phyloP scores from a whole-genome alignment of 2,329 filamentous ascomycete genomes.

The Sarocladiaceae sp. region DNA sequence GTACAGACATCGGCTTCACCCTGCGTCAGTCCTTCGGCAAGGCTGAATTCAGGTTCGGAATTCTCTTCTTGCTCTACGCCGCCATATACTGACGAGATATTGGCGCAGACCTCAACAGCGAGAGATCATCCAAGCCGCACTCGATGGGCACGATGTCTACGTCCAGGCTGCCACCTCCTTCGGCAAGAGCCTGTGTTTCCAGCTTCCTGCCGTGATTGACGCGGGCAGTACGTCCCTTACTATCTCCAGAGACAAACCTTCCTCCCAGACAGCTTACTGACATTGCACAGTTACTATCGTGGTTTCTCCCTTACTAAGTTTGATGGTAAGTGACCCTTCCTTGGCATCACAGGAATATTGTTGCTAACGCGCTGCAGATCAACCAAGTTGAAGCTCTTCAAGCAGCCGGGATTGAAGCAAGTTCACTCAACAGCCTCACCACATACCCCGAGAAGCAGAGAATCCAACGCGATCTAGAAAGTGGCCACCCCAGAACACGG shows the following conservation, averaged over 20 bases:
- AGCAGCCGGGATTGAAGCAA: constrained; percentile 71
- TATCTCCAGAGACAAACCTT: too few relatives aligned
- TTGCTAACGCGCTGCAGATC: constrained; percentile 49
- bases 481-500: constrained; percentile 77
- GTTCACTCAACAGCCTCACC: constrained; percentile 84
- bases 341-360: not conserved
- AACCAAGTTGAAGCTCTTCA: constrained; percentile 85
- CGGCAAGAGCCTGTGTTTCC: constrained; percentile 90
- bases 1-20: constrained; percentile 68
- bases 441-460: constrained; percentile 56
- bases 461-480: constrained; percentile 78
- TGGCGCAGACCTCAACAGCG: constrained; percentile 68
- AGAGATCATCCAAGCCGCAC: constrained; percentile 78
- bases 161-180: constrained; percentile 88
- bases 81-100: not conserved
- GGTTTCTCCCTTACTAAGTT: constrained; percentile 79
- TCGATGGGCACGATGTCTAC: constrained; percentile 86
- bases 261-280: too few relatives aligned
- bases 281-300: constrained; percentile 71
- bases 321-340: constrained; percentile 60
- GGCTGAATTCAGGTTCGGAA: constrained; percentile 60
- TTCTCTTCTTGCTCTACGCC: not conserved
- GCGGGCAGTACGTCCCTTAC: constrained; percentile 75
- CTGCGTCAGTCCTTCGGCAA: constrained; percentile 71
- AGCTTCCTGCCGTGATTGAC: constrained; percentile 83